Conservation (phyloP, 129 eudicot genomes). For the Erigeron canadensis region DNA sequence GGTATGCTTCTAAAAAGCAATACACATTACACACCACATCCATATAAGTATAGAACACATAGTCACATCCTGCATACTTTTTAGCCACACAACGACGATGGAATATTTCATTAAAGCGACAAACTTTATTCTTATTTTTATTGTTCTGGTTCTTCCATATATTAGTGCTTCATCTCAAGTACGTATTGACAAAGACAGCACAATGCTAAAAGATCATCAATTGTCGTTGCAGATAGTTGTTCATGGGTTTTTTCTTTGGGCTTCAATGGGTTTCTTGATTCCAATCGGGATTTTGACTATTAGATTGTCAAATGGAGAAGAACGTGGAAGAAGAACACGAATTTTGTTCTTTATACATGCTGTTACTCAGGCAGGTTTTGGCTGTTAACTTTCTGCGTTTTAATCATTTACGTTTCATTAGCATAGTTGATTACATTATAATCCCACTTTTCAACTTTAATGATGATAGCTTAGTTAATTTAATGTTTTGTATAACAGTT, state of each 20-base stretch:
- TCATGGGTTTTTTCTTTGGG: constrained; percentile 88
- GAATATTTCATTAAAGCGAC: constrained; percentile 32
- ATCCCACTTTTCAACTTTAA: constrained; percentile 39
- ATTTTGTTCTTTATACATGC: constrained; percentile 65
- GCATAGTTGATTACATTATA: constrained; percentile 21
- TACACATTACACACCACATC: constrained; percentile 30
- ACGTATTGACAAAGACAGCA: constrained; percentile 18
- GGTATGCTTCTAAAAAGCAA: constrained; percentile 22
- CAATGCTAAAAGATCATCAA: constrained; percentile 23
- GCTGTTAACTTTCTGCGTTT: background rate
- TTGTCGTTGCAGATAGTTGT: constrained; percentile 31
- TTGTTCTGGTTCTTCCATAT: constrained; percentile 29
- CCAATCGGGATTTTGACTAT: constrained; percentile 67
- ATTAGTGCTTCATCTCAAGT: constrained; percentile 17
- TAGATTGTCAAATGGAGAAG: constrained; percentile 61
- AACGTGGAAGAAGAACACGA: constrained; percentile 50
- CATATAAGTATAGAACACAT: constrained; percentile 19
- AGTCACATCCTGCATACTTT: constrained; percentile 29
- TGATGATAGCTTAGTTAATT: constrained; percentile 9
- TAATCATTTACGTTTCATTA: constrained; percentile 21
- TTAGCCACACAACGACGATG: constrained; percentile 30
- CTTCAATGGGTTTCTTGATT: constrained; percentile 84
- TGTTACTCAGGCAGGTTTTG: constrained; percentile 55
- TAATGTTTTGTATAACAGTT: constrained; percentile 13
- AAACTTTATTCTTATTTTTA: constrained; percentile 31